Base-by-base conservation (phyloP, 2,329 filamentous ascomycete species). In the Colletotrichum chrysophilum region DNA sequence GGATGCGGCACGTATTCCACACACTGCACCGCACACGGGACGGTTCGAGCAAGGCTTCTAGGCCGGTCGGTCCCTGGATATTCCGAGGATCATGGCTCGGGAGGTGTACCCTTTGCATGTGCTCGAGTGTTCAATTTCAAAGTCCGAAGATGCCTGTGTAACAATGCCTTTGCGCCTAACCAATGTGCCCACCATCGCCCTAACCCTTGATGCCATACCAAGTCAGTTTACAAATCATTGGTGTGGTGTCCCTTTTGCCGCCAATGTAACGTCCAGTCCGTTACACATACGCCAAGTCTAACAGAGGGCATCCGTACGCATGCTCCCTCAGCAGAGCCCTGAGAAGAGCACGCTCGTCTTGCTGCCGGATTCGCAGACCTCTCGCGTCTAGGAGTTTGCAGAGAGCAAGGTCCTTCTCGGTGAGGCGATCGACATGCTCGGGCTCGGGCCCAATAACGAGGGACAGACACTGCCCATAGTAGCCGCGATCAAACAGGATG, bases 391-490 rank as follows among this genome's bases (percentile, higher is more conserved):
- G 77, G 4, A 80, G 16, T 43, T 70, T 60, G 24, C 79, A 77
- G 4, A 82, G n/a, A 16, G 60, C 76, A 52, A 81, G 75, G 38
- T 82, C 81, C 4, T 38, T 66, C 5, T 80, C 79, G 3, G 43
- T 48, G 28, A 81, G 69, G 12, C 9, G n/a, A 36, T 77, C 77
- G 36, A 78, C 76, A 48, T 75, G 75, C 7, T 56, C 52, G 21
- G 78, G n/a, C n/a, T 38, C 28, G 77, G 64, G 16, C n/a, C 77
- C 73, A 7, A 79, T 30, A 2, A 82, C 55, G 3, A 79, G 65
- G 2, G 32, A 69, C 13, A 83, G 68, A n/a, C 79, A 79, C 14
- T 79, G 78, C 14, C 77, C 75, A 56, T 80, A 84, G 6, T 80
- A 75, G n/a, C 62, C 66, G 2, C 81, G 78, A 52, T 81, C 78